Base-by-base conservation (phyloP, 2,329 filamentous ascomycete genomes). In the Scleromitrula shiraiana region DNA sequence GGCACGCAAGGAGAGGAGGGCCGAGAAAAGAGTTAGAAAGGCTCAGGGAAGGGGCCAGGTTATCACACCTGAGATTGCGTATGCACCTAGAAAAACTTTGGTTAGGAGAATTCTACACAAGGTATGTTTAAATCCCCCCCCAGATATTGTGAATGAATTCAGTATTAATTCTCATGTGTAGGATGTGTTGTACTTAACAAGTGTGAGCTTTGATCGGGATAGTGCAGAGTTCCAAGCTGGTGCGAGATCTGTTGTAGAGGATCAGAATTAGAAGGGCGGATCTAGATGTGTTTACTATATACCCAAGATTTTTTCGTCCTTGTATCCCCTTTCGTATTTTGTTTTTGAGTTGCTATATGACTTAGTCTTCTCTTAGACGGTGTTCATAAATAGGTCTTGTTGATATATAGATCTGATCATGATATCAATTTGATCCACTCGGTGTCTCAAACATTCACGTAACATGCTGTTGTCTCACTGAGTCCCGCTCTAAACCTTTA, bases 131-230 rank as follows among this genome's bases (percentile, higher is more conserved):
- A 5, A 2, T 29, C 12, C 2, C 33, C 36, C 33, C 26, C 29
- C 32, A 15, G 10, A 14, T 7, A 4, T n/a, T 20, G 6, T n/a
- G 7, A 2, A 12, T 15, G 26, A 17, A 33, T n/a, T n/a, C n/a
- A n/a, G n/a, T 38, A 23, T 17, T 19, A 23, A 44, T 51, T 45
- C 50, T 29, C 32, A 37, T 14, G 15, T 24, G 20, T 49, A 73
- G 67, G 67, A 73, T 59, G 69, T 75, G 14, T 53, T 76, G 24
- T 77, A 75, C 53, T 53, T 77, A 46, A 68, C 74, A 61, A 68
- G 76, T 48, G 71, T 75, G 12, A 74, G 59, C 22, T 35, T 36
- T 19, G 44, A 47, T 12, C n/a, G 9, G 3, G 37, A 35, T 20
- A 47, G 27, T 17, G 3, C 22, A 1, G 37, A 47, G 24, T 41